Percentiles rank a stretch among this genome's conserved stretches.
Evolutionary conservation across 345 rosid species (phyloP).

Genomic region (Gossypium arboreum): DNA sequence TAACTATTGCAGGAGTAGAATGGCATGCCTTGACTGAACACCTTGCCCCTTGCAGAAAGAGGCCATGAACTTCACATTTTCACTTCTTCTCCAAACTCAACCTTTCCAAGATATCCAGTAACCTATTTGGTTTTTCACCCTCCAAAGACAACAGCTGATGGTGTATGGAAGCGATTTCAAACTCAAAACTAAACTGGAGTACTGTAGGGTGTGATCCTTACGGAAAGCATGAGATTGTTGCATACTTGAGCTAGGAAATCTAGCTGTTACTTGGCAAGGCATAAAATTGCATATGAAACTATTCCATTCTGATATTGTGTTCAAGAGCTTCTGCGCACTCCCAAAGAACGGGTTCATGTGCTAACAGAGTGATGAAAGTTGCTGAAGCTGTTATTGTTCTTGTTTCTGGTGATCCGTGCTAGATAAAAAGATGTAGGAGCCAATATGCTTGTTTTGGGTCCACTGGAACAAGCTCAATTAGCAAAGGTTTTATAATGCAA

Average conservation of each 20-base stretch:
- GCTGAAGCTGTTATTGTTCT: slow-evolving; percentile 51
- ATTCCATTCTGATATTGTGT: slow-evolving; percentile 73
- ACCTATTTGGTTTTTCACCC: slow-evolving; percentile 58
- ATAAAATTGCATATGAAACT: slow-evolving; percentile 65
- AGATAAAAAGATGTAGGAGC: slow-evolving; percentile 72
- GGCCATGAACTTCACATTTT: slow-evolving; percentile 68
- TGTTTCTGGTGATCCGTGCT: slow-evolving; percentile 72
- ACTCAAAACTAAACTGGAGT: slow-evolving; percentile 56
- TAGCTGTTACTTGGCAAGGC: slow-evolving; percentile 82
- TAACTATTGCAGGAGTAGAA: slow-evolving; percentile 77
- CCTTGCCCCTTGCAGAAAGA: slow-evolving; percentile 61
- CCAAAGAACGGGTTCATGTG: slow-evolving; percentile 45
- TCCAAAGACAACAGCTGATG: slow-evolving; percentile 61
- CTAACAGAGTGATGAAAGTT: slow-evolving; percentile 54
- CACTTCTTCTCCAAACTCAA: slow-evolving; percentile 49
- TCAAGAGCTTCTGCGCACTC: slow-evolving; percentile 57
- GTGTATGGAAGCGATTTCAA: slow-evolving; percentile 69
- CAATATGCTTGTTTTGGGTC: slow-evolving; percentile 61
- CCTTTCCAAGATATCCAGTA: slow-evolving; percentile 42
- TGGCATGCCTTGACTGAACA: slow-evolving; percentile 77
- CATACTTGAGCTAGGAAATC: slow-evolving; percentile 69
- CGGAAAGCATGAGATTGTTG: slow-evolving; percentile 76
- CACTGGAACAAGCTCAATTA: slow-evolving; percentile 50
- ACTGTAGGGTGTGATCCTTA: slow-evolving; percentile 76
- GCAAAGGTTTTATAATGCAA: slow-evolving; percentile 72